Evolutionary conservation across 257 asterid species (phyloP), one percentile per base, ranked within the genome.

Genomic region (Paraleonurus japonicus): DNA sequence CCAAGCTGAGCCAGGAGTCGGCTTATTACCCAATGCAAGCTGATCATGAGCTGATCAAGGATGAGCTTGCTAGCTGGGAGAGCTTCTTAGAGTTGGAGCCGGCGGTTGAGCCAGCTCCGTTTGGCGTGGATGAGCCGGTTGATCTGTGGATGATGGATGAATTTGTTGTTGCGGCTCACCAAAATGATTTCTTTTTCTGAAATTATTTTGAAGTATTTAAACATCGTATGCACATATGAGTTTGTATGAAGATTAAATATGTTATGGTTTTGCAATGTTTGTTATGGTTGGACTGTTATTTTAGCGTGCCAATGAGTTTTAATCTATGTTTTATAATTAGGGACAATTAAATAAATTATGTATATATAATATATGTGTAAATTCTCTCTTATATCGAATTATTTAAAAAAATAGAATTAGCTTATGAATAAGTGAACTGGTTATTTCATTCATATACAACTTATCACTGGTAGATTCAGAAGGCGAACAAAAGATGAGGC

Each of bases 61-160:
- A 79, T 19, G 85, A 81, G 58, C 72, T 92, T 2, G 84, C 90
- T 7, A 82, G 79, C 73, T 76, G 88, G 85, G 96, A 89, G 27
- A 83, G 81, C 16, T 85, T 92, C 69, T 75, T 92, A 4, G 96
- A 82, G 12, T 28, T 87, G 69, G 92, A 86, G 67, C 48, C 84
- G 58, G 45, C 75, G 13, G 75, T 3, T 13, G 89, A 85, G 73
- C 69, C 83, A 50, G 30, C 75, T 76, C 76, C 60, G 9, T 63
- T 77, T 15, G 82, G 54, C 24, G 43, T 81, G 15, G 51, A 19
- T 3, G 75, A 81, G 51, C 67, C 83, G 15, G 61, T 78, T 57
- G 84, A 82, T 35, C 66, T 68, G 15, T 89, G 92, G 86, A 65
- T 86, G 82, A 78, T 84, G 89, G 89, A 81, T 65, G 96, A 79